Evolutionary conservation across 2,329 filamentous ascomycete genomes (phyloP), one percentile per base, ranked within the genome.

Genomic region (Epichloe bromicola): DNA sequence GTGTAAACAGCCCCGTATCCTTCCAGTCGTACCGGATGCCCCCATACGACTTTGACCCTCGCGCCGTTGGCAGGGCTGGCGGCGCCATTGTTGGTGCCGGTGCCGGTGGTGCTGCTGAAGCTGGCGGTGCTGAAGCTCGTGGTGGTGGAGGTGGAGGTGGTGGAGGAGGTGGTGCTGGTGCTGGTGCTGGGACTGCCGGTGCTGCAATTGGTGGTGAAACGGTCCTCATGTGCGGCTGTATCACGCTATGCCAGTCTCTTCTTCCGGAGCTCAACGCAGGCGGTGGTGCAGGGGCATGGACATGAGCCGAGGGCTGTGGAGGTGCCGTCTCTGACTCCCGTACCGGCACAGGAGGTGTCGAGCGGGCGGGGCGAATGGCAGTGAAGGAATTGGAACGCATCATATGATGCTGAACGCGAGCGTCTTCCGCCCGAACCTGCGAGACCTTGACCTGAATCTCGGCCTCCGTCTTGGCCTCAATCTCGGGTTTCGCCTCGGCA

Each of bases 171-270:
- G 19, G 23, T 17, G 23, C 15, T 19, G 42, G 7, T 4, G 15
- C 2, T 14, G n/a, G 3, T 34, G 26, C 26, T 7, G 42, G 8
- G 8, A 17, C 10, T 19, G 42, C 10, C 15, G n/a, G 42, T n/a
- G 15, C 23, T 14, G 20, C 20, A 17, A 10, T 17, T 4, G 14
- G 36, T 12, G 46, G 46, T 17, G 46, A 48, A 12, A 14, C 20
- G 4, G n/a, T 37, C 10, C 23, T 19, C 20, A 39, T 14, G 15
- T 37, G 46, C 46, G 46, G 46, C 20, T 48, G 46, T 30, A 48
- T 48, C 36, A 48, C 46, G 23, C 46, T 48, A 12, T 48, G 37
- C 46, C 46, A 48, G 37, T 48, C 46, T 48, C 46, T 48, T 20
- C 46, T 40, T 3, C 6, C 23, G 3, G 11, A 17, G 2, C 7